phyloP scores from a whole-genome alignment of 768 basidiomycete species.

The Russula ochroleuca region DNA sequence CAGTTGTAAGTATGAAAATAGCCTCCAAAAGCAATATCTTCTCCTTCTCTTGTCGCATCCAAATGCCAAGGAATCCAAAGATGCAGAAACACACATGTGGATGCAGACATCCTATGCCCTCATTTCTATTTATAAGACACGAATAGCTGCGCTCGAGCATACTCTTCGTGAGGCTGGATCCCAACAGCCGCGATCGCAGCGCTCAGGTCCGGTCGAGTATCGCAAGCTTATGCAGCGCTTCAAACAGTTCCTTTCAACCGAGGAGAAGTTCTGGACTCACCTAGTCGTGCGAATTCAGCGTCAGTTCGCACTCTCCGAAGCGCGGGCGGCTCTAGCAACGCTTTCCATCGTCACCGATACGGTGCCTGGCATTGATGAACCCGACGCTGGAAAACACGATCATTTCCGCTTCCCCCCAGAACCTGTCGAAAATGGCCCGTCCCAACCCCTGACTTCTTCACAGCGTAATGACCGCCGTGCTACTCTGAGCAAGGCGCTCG shows the following conservation, averaged over 20 bases:
- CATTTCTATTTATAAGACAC: slow-evolving; percentile 79
- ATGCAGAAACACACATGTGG: slow-evolving; percentile 83
- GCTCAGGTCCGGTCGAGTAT: slow-evolving; percentile 68
- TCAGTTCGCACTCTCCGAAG: slow-evolving; percentile 66
- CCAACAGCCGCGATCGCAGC: slow-evolving; percentile 38
- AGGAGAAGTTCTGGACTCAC: slow-evolving; percentile 88
- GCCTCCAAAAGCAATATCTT: slow-evolving; percentile 67
- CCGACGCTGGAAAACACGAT: slow-evolving; percentile 43
- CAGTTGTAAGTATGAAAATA: slow-evolving; percentile 33
- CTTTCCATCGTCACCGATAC: slow-evolving; percentile 50
- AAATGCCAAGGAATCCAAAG: slow-evolving; percentile 66
- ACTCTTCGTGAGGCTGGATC: slow-evolving; percentile 30
- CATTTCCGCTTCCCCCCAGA: slow-evolving; percentile 64
- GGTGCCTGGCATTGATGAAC: slow-evolving; percentile 34
- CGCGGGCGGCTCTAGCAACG: slow-evolving; percentile 49
- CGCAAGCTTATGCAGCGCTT: slow-evolving; percentile 86
- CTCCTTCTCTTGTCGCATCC: slow-evolving; percentile 65
- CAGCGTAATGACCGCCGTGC: slow-evolving; percentile 64
- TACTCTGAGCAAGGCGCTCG: slow-evolving; percentile 79
- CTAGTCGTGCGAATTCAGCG: slow-evolving; percentile 72
- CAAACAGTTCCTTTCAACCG: slow-evolving; percentile 81
- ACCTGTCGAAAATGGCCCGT: slow-evolving; percentile 35
- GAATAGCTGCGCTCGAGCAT: slow-evolving; percentile 59
- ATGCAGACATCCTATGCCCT: slow-evolving; percentile 87
- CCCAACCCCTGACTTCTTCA: slow-evolving; percentile 38